Evolutionary conservation across 768 basidiomycete genomes (phyloP).

Genomic region (Suillus cothurnatus): DNA sequence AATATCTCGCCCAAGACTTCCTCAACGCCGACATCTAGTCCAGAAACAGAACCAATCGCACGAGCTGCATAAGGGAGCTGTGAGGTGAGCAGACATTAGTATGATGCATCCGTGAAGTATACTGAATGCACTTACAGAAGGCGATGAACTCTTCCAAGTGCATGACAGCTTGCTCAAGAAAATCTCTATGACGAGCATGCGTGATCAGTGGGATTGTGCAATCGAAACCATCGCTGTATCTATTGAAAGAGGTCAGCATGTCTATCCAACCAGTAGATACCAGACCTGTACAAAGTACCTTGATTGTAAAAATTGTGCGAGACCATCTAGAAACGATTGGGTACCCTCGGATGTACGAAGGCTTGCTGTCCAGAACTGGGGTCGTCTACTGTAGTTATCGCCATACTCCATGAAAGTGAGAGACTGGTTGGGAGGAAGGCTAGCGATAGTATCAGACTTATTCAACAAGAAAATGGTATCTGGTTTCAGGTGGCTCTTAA

Average conservation of each 20-base stretch:
- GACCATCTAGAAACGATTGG: conserved; percentile 56
- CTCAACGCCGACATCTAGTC: conserved; percentile 71
- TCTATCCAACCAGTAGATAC: background rate
- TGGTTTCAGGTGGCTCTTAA: conserved; percentile 51
- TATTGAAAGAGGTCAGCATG: background rate
- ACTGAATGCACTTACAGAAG: conserved; percentile 26
- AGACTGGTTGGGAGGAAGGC: conserved; percentile 1
- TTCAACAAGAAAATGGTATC: conserved; percentile 77
- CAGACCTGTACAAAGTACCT: conserved; percentile 39
- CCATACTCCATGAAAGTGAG: background rate
- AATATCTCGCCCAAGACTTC: conserved; percentile 85
- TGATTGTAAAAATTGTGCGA: conserved; percentile 51
- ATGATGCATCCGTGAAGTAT: conserved; percentile 5
- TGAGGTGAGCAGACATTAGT: conserved; percentile 8
- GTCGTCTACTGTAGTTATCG: too few relatives aligned
- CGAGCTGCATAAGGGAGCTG: conserved; percentile 73
- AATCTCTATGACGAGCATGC: conserved; percentile 76
- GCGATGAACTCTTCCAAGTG: conserved; percentile 33
- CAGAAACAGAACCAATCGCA: conserved; percentile 84
- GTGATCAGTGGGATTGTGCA: conserved; percentile 61
- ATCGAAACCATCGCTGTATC: conserved; percentile 3
- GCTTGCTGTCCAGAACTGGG: conserved; percentile 60
- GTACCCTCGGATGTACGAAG: conserved; percentile 61
- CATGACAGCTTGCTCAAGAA: conserved; percentile 64
- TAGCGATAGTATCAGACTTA: conserved; percentile 63